Conservation (phyloP, 176 grass and related monocot genomes). For the Aegilops sharonensis region DNA sequence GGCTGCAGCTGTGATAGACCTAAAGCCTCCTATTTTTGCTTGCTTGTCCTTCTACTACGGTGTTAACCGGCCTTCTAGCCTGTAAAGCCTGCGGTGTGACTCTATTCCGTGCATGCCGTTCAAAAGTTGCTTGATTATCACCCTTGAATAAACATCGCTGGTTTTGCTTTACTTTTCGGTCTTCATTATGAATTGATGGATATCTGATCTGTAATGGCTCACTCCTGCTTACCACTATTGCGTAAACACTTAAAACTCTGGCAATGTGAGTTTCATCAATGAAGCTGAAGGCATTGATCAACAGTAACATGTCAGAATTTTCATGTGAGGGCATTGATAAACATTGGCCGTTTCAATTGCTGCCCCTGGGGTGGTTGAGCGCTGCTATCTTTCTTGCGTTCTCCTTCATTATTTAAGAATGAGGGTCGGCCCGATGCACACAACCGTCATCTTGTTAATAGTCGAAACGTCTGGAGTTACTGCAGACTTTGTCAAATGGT, state of each 20-base stretch:
- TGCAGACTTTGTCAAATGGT: no score
- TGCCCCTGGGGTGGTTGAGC: neutral
- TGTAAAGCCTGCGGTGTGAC: neutral
- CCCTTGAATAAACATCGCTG: slow-evolving; percentile 30
- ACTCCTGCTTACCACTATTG: neutral
- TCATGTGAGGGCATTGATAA: slow-evolving; percentile 36
- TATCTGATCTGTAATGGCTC: slow-evolving; percentile 7
- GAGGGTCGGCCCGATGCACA: neutral
- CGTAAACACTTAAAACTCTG: neutral
- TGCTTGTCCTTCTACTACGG: neutral
- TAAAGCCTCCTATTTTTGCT: neutral
- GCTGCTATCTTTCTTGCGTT: neutral
- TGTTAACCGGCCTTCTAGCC: slow-evolving; percentile 12
- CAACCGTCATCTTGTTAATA: neutral
- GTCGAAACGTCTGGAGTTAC: no score
- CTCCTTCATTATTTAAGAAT: neutral
- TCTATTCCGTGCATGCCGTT: slow-evolving; percentile 11
- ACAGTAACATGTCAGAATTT: slow-evolving; percentile 22
- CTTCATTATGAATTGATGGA: slow-evolving; percentile 25
- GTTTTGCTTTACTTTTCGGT: slow-evolving; percentile 17
- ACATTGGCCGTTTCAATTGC: slow-evolving; percentile 11
- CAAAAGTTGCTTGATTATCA: neutral
- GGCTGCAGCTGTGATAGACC: neutral
- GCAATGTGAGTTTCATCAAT: neutral
- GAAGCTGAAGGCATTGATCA: neutral